Percentiles rank a stretch among this genome's conserved stretches.
Evolutionary conservation across 495 filamentous ascomycete species (phyloP).

Genomic region (Podospora sp.): DNA sequence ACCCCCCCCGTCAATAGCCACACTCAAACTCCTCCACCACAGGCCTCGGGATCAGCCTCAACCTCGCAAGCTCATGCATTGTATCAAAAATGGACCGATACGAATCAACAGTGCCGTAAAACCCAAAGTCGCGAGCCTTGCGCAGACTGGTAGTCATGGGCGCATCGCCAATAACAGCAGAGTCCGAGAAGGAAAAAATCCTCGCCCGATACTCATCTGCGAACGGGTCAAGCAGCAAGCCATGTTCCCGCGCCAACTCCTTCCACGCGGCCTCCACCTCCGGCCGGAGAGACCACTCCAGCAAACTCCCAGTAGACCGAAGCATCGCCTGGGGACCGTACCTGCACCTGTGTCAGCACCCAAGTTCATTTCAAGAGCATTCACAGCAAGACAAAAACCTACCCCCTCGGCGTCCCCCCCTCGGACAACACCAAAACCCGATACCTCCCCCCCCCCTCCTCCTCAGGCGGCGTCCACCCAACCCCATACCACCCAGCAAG

Average conservation of each 20-base stretch:
- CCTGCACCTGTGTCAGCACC: constrained; percentile 17
- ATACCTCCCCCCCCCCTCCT: constrained; percentile 34
- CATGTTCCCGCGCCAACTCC: constrained; percentile 27
- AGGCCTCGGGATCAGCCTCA: constrained; percentile 26
- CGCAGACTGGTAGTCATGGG: constrained; percentile 28
- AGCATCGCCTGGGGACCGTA: constrained; percentile 42
- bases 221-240: constrained; percentile 24
- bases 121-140: constrained; percentile 27
- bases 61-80: constrained; percentile 20
- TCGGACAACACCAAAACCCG: constrained; percentile 25
- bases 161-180: constrained; percentile 26
- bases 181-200: constrained; percentile 28
- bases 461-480: constrained; percentile 31
- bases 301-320: constrained; percentile 42
- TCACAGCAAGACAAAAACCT: not conserved
- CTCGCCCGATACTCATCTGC: constrained; percentile 24
- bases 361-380: too few relatives aligned
- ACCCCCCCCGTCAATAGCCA: not conserved
- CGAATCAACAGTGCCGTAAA: constrained; percentile 30
- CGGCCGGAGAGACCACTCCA: constrained; percentile 47
- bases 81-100: constrained; percentile 27
- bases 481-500: constrained; percentile 50
- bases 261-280: constrained; percentile 52
- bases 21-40: constrained; percentile 22
- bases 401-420: constrained; percentile 39